Evolutionary conservation across 179 eudicot species (phyloP).

Genomic region (Patellifolia procumbens): DNA sequence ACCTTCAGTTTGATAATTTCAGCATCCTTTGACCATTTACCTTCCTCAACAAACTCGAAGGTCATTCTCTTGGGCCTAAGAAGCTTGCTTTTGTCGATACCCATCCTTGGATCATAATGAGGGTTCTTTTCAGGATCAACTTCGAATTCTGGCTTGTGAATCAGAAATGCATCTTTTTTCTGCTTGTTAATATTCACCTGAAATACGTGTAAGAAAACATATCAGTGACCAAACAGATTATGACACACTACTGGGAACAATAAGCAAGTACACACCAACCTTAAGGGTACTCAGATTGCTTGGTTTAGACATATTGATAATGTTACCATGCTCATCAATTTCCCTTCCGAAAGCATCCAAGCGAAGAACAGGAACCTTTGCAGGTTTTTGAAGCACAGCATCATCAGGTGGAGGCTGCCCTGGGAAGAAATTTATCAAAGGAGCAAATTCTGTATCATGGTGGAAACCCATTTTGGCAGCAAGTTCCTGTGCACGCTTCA

Average conservation of each 20-base stretch:
- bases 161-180: conserved; percentile 93
- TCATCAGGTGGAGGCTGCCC: conserved; percentile 78
- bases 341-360: conserved; percentile 93
- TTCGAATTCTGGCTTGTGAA: conserved; percentile 89
- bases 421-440: conserved; percentile 80
- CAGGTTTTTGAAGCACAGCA: conserved; percentile 73
- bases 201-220: conserved; percentile 18
- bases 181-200: conserved; percentile 98
- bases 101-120: conserved; percentile 90
- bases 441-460: conserved; percentile 93
- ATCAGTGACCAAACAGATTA: not conserved
- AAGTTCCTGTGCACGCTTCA: conserved; percentile 83
- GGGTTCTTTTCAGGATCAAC: conserved; percentile 92
- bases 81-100: conserved; percentile 74
- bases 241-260: conserved; percentile 11
- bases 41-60: conserved; percentile 98
- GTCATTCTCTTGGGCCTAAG: conserved; percentile 82
- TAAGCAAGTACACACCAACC: conserved; percentile 44
- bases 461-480: conserved; percentile 94
- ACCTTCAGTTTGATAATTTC: conserved; percentile 87
- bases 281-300: conserved; percentile 85
- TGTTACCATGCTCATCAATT: conserved; percentile 94
- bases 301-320: conserved; percentile 68
- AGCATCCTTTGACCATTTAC: conserved; percentile 96
- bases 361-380: conserved; percentile 93